phyloP scores from a whole-genome alignment of 257 asterid species.

The Solanum virginianum region DNA sequence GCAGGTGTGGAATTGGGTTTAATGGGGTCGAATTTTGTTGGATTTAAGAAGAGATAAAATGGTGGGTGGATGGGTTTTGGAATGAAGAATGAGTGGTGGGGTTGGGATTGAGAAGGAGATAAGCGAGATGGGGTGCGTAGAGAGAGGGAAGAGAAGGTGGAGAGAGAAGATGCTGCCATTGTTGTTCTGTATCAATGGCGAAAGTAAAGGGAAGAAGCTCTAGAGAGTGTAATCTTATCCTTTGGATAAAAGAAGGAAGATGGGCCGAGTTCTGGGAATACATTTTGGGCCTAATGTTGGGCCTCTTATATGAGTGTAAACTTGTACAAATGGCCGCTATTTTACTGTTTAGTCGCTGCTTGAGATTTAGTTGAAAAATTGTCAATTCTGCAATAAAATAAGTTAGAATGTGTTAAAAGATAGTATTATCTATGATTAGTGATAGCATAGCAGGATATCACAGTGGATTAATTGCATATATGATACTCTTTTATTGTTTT shows the following conservation, averaged over 20 bases:
- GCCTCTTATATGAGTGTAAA: neutral
- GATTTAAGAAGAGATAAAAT: conserved; percentile 14
- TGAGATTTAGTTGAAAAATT: too few relatives aligned
- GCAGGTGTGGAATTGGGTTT: conserved; percentile 20
- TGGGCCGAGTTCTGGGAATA: neutral
- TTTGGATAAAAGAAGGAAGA: neutral
- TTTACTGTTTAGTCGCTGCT: too few relatives aligned
- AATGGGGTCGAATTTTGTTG: conserved; percentile 9
- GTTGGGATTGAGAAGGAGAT: conserved; percentile 16
- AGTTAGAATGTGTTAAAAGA: too few relatives aligned
- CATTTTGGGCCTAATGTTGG: neutral
- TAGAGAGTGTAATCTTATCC: neutral
- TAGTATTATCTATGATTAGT: too few relatives aligned
- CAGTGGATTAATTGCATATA: too few relatives aligned
- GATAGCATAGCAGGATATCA: too few relatives aligned
- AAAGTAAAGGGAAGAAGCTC: neutral
- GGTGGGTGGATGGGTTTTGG: neutral
- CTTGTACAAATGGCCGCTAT: neutral
- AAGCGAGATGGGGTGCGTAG: conserved; percentile 1
- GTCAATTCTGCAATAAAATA: too few relatives aligned
- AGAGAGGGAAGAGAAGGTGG: conserved; percentile 48
- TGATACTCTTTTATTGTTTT: too few relatives aligned
- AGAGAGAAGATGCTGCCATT: conserved; percentile 25
- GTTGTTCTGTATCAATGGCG: neutral
- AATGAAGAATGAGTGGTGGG: neutral